Percentiles rank a stretch among this genome's conserved stretches.
phyloP scores from a whole-genome alignment of 805 yeast genomes.

The Monosporozyma servazzii region DNA sequence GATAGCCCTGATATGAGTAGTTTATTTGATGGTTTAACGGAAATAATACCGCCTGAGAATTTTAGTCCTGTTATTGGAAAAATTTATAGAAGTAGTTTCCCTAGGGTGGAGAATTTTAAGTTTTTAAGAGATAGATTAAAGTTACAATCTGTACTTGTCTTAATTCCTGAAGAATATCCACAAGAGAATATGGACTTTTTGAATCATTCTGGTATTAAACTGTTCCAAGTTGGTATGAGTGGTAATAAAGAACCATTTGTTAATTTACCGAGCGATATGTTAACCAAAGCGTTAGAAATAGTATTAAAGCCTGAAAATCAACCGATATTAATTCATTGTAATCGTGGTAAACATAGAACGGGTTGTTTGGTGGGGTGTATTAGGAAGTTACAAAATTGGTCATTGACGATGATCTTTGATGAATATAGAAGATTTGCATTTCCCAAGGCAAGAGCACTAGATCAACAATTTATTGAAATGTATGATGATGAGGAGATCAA shows the following conservation, averaged over 20 bases:
- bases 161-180: constrained; percentile 90
- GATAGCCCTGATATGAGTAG: not conserved
- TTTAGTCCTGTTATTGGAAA: constrained; percentile 73
- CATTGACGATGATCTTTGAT: constrained; percentile 86
- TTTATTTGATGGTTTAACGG: constrained; percentile 1
- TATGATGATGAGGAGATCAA: constrained; percentile 62
- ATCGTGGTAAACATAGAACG: constrained; percentile 93
- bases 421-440: constrained; percentile 91
- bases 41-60: constrained; percentile 69
- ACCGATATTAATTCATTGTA: constrained; percentile 89
- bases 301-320: constrained; percentile 80
- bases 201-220: constrained; percentile 47
- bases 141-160: constrained; percentile 67
- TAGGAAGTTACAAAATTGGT: constrained; percentile 84
- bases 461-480: constrained; percentile 90
- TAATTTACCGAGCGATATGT: constrained; percentile 54
- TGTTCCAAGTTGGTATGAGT: constrained; percentile 84
- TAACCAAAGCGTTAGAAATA: constrained; percentile 73
- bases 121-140: constrained; percentile 50
- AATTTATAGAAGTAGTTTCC: constrained; percentile 84
- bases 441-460: constrained; percentile 92
- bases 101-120: constrained; percentile 70
- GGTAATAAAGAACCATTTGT: constrained; percentile 96
- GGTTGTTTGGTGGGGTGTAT: constrained; percentile 94
- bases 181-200: constrained; percentile 60